Conservation (phyloP, 2,329 filamentous ascomycete genomes). For the Ophiostoma tasmaniense region DNA sequence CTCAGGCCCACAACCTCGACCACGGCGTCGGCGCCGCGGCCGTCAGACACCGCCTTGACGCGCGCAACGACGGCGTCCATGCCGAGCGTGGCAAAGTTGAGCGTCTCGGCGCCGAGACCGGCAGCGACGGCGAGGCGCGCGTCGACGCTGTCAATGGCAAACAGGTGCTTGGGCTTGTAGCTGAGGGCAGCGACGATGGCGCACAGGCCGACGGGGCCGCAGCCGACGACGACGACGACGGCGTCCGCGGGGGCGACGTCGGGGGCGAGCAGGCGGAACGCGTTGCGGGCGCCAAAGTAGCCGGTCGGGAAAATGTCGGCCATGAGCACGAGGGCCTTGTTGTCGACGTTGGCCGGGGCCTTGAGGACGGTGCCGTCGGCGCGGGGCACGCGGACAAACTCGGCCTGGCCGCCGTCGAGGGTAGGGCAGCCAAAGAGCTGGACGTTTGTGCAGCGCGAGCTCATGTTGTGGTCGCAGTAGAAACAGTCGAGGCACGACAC, state of each 20-base stretch:
- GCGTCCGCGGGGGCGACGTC: constrained; percentile 51
- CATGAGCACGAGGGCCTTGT: constrained; percentile 75
- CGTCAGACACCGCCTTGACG: constrained; percentile 38
- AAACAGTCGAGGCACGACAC: constrained; percentile 71
- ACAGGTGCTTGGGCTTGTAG: constrained; percentile 63
- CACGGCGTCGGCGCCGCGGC: constrained; percentile 76
- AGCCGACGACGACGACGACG: constrained; percentile 73
- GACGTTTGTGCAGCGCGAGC: constrained; percentile 65
- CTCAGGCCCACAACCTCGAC: constrained; percentile 70
- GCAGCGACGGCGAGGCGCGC: constrained; percentile 65
- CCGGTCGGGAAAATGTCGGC: constrained; percentile 87
- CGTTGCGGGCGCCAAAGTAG: constrained; percentile 74
- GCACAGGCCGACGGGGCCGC: constrained; percentile 78
- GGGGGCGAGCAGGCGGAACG: constrained; percentile 52
- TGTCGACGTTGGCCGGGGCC: constrained; percentile 61
- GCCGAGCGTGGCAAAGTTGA: constrained; percentile 69
- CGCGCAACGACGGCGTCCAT: constrained; percentile 49
- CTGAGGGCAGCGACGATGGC: constrained; percentile 71
- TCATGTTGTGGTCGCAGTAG: constrained; percentile 70
- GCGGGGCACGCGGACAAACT: constrained; percentile 71
- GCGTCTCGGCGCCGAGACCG: constrained; percentile 68
- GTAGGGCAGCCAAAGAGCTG: constrained; percentile 60
- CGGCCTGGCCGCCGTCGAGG: constrained; percentile 72
- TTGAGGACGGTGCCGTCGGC: constrained; percentile 75
- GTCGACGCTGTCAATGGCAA: constrained; percentile 72